phyloP scores from a whole-genome alignment of 352 stramenopile species.

The Globisporangium middletonii region DNA sequence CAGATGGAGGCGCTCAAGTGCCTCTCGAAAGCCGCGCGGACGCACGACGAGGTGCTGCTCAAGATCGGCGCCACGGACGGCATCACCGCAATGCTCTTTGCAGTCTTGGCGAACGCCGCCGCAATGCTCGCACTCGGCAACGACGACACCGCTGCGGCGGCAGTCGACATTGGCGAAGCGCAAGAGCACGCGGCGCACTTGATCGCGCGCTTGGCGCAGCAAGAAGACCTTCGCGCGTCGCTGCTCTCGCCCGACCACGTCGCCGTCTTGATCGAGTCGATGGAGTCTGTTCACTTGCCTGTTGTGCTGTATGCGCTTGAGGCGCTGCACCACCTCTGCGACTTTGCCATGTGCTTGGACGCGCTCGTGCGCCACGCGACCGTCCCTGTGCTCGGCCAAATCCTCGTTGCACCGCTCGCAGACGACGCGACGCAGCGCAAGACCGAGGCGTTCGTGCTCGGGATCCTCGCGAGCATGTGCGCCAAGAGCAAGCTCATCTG shows the following conservation, averaged over 20 bases:
- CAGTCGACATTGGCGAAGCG: slow-evolving; percentile 16
- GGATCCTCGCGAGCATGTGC: slow-evolving; percentile 47
- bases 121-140: neutral
- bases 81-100: slow-evolving; percentile 42
- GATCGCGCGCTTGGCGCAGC: slow-evolving; percentile 41
- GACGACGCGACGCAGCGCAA: slow-evolving; percentile 11
- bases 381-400: slow-evolving; percentile 65
- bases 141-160: neutral
- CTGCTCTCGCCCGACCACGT: slow-evolving; percentile 54
- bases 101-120: slow-evolving; percentile 17
- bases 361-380: slow-evolving; percentile 67
- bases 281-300: slow-evolving; percentile 62
- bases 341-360: slow-evolving; percentile 58
- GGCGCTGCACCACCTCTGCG: slow-evolving; percentile 48
- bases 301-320: slow-evolving; percentile 64
- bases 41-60: slow-evolving; percentile 61
- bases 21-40: slow-evolving; percentile 39
- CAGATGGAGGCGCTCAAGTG: slow-evolving; percentile 63
- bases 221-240: slow-evolving; percentile 45
- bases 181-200: slow-evolving; percentile 59
- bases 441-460: slow-evolving; percentile 28
- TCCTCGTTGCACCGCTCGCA: slow-evolving; percentile 40
- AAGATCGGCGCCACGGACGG: slow-evolving; percentile 46
- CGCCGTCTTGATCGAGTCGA: slow-evolving; percentile 52
- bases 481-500: slow-evolving; percentile 38